phyloP scores from a whole-genome alignment of 352 stramenopile species.

The Thraustochytrium sp. region DNA sequence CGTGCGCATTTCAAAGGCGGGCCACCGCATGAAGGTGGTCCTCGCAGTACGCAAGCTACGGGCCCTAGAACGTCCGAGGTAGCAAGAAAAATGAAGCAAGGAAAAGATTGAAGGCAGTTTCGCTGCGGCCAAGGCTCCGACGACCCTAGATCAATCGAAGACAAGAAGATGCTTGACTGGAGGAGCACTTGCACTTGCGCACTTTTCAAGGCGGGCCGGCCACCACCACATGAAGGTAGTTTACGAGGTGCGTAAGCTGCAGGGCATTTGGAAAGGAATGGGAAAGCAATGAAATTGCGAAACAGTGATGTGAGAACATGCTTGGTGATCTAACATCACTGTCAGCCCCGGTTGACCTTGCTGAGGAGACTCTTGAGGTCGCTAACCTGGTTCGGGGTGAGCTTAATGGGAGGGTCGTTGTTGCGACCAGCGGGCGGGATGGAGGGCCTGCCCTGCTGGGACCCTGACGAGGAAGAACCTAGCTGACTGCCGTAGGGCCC shows the following conservation, averaged over 20 bases:
- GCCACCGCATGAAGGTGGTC: slow-evolving; percentile 28
- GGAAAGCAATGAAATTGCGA: neutral
- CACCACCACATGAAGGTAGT: too few species aligned
- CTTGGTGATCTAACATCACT: neutral
- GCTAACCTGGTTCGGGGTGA: neutral
- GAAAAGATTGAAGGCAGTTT: neutral
- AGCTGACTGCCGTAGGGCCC: neutral
- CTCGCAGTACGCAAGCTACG: slow-evolving; percentile 14
- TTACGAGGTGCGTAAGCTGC: too few species aligned
- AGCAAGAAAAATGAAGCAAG: neutral
- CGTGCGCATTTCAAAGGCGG: neutral
- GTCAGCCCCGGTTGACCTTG: neutral
- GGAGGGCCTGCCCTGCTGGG: neutral
- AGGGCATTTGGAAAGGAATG: neutral
- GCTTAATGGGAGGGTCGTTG: slow-evolving; percentile 4
- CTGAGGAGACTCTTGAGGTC: slow-evolving; percentile 38
- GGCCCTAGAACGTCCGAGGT: neutral
- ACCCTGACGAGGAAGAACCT: neutral
- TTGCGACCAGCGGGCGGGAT: neutral
- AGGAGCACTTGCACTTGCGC: too few species aligned
- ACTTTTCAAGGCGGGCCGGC: too few species aligned
- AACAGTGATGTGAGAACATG: neutral
- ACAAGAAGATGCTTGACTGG: too few species aligned
- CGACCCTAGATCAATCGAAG: too few species aligned
- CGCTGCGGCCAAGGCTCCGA: neutral